Evolutionary conservation across 192 early-diverging fungal genomes (phyloP), one percentile per base, ranked within the genome.

Genomic region (Spizellomyces sp.): DNA sequence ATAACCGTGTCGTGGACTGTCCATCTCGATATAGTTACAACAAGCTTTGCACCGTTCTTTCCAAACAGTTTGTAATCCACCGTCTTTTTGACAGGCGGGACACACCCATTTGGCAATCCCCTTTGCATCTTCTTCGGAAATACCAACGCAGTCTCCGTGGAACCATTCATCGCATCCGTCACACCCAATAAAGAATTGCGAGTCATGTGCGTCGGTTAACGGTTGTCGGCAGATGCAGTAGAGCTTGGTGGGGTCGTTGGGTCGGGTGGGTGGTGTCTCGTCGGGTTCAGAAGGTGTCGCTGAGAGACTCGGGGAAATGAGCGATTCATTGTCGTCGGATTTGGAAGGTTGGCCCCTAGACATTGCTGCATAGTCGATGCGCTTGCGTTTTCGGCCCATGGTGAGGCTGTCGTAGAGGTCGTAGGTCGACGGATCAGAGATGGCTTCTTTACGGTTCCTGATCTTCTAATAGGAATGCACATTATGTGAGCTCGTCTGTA

Each of bases 141-240:
- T 58, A 43, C 54, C 54, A 8, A 79, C 77, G 59, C 80, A 82
- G 8, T 52, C 48, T 1, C 71, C 77, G 50, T 82, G 80, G 58
- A 82, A 79, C 80, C 80, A 82, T 44, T 69, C 63, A 54, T 76
- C 77, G 69, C 80, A 82, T 9, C 27, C 54, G 9, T 82, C 80
- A 58, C 80, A 82, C 57, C 50, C 65, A 44, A 82, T 82, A 66
- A 69, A 79, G 50, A 79, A 74, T 4, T 69, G 69, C 22, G 57
- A 17, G 41, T 80, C 75, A 48, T 47, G 41, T 22, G 27, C 45
- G 12, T 12, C 6, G 10, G 19, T 43, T 9, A 68, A 19, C 12
- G 78, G 78, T 45, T 73, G 21, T 17, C 44, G 21, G 46, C 78
- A 80, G 9, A 80, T 72, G 58, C 78, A 80, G 36, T 70, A 63